Conservation (phyloP, 352 stramenopile genomes). For the Aphanomyces euteiches region DNA sequence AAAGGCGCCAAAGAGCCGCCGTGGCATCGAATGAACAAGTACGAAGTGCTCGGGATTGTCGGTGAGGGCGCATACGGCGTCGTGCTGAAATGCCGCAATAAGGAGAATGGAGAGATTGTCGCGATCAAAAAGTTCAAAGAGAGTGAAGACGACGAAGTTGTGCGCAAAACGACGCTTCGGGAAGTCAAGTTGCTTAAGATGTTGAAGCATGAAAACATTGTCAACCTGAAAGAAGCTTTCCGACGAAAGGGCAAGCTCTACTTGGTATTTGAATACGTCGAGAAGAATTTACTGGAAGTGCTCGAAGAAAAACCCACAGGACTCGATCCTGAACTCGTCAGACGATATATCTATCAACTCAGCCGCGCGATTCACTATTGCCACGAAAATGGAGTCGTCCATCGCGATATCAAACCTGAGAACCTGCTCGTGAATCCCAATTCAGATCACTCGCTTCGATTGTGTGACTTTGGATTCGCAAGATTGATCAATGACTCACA, state of each 20-base stretch:
- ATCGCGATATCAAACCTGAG: conserved; percentile 78
- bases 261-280: conserved; percentile 71
- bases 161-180: conserved; percentile 91
- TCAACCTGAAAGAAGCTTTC: conserved; percentile 60
- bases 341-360: conserved; percentile 64
- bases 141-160: conserved; percentile 87
- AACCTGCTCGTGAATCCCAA: conserved; percentile 59
- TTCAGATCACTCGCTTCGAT: conserved; percentile 51
- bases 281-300: conserved; percentile 68
- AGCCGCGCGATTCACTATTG: conserved; percentile 61
- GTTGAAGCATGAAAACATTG: conserved; percentile 61
- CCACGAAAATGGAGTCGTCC: conserved; percentile 63
- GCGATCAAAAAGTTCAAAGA: conserved; percentile 89
- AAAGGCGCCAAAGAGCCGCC: not conserved
- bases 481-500: conserved; percentile 36
- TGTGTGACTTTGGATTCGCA: conserved; percentile 81
- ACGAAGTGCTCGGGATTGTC: conserved; percentile 92
- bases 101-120: conserved; percentile 57
- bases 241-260: conserved; percentile 64
- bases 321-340: conserved; percentile 51
- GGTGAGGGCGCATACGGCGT: conserved; percentile 93
- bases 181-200: conserved; percentile 57
- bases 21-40: conserved; percentile 87
- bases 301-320: conserved; percentile 84
- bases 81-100: conserved; percentile 90